These are phyloP conservation scores for Chenopodium berlandieri DNA, from an alignment of 148 eudicot genomes.

Conservation along the genomic window DNA sequence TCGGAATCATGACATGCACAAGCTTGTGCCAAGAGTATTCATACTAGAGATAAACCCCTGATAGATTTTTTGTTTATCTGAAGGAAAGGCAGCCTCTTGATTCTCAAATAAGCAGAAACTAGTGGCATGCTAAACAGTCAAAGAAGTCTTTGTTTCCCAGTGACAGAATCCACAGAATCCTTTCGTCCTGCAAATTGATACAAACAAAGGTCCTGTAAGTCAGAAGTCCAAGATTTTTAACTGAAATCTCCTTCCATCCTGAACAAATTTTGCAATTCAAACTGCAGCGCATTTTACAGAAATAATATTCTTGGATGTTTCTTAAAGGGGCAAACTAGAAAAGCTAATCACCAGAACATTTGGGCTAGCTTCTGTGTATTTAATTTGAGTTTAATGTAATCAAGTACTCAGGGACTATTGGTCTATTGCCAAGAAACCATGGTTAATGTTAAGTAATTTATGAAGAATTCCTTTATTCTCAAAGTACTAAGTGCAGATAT, in stretches of 20 bases:
- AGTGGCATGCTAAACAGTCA: constrained; percentile 10
- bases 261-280: neutral
- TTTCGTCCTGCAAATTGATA: constrained; percentile 33
- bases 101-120: neutral
- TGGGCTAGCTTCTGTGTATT: neutral
- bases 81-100: neutral
- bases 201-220: neutral
- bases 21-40: neutral
- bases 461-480: neutral
- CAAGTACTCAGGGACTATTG: neutral
- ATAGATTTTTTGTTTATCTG: neutral
- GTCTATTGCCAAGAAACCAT: neutral
- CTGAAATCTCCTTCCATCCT: neutral
- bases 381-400: neutral
- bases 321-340: neutral
- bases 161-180: constrained; percentile 39
- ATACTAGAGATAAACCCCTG: neutral
- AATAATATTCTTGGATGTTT: neutral
- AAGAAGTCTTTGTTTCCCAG: constrained; percentile 47
- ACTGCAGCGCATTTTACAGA: neutral
- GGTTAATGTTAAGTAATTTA: neutral
- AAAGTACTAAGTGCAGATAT: neutral
- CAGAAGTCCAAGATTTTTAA: neutral
- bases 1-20: neutral
- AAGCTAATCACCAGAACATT: neutral